Conservation (phyloP, 768 basidiomycete species). For the Tylopilus subfusipes region DNA sequence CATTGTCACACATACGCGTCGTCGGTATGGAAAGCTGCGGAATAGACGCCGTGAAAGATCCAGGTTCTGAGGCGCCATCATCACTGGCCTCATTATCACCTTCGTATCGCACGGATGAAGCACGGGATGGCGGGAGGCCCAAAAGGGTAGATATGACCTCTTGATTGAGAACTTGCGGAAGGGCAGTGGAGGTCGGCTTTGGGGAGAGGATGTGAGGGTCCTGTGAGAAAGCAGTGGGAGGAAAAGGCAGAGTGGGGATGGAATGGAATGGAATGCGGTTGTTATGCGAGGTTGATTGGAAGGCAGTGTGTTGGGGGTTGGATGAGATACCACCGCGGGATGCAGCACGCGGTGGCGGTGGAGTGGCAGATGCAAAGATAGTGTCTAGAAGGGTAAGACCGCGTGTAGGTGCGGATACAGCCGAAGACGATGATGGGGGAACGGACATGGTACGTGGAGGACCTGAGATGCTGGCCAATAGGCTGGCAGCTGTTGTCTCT, state of each 20-base stretch:
- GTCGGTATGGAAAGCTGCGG: slow-evolving; percentile 31
- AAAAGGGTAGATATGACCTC: slow-evolving; percentile 66
- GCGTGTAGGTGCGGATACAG: slow-evolving; percentile 33
- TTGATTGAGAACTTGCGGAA: slow-evolving; percentile 67
- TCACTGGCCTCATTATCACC: slow-evolving; percentile 52
- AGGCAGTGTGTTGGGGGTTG: slow-evolving; percentile 12
- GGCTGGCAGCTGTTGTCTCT: slow-evolving; percentile 38
- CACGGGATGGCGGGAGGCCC: slow-evolving; percentile 44
- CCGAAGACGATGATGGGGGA: slow-evolving; percentile 28
- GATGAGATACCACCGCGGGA: slow-evolving; percentile 16
- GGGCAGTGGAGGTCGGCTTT: slow-evolving; percentile 47
- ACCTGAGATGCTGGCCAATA: slow-evolving; percentile 49
- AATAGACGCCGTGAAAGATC: slow-evolving; percentile 41
- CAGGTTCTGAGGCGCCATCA: slow-evolving; percentile 34
- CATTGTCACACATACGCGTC: slow-evolving; percentile 10
- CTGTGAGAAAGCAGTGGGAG: slow-evolving; percentile 25
- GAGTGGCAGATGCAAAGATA: slow-evolving; percentile 69
- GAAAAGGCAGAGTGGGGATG: slow-evolving; percentile 8
- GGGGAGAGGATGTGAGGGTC: slow-evolving; percentile 49
- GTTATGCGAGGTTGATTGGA: slow-evolving; percentile 9
- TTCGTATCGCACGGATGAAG: slow-evolving; percentile 46
- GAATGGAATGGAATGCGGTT: slow-evolving; percentile 2
- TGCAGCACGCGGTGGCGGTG: slow-evolving; percentile 19
- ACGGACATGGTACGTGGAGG: slow-evolving; percentile 31
- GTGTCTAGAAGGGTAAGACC: slow-evolving; percentile 61